A percentile compares a stretch with the other conserved stretches of the same genome.
Conservation (phyloP, 2,329 filamentous ascomycete species). For the Nigrospora sphaerica region DNA sequence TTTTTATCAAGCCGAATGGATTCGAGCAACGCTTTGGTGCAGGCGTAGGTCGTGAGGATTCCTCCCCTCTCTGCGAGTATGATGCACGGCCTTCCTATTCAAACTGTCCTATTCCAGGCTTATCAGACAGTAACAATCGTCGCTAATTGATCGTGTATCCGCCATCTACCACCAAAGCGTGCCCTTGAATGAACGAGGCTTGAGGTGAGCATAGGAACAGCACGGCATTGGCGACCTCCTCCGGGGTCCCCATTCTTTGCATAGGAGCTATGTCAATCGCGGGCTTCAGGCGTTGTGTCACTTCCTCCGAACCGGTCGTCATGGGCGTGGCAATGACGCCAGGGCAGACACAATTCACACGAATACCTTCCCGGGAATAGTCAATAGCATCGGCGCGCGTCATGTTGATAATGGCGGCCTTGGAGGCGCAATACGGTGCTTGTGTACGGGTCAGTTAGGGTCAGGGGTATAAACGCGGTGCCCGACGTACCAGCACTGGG, state of each 20-base stretch:
- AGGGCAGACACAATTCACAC: constrained; percentile 31
- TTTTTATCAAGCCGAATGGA: too few species aligned
- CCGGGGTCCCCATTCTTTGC: constrained; percentile 40
- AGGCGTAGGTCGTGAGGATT: too few species aligned
- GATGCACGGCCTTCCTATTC: too few species aligned
- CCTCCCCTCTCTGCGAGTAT: too few species aligned
- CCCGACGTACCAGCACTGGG: constrained; percentile 32
- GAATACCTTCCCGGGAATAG: constrained; percentile 36
- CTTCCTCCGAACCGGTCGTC: constrained; percentile 31
- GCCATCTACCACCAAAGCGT: constrained; percentile 45
- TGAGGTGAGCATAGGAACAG: constrained; percentile 41
- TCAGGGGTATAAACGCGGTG: too few species aligned
- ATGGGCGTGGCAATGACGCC: constrained; percentile 40
- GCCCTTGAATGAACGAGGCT: constrained; percentile 44
- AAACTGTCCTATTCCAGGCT: too few species aligned
- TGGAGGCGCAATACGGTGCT: constrained; percentile 52
- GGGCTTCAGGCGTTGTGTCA: constrained; percentile 28
- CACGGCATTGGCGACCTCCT: constrained; percentile 41
- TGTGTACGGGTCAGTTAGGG: too few species aligned
- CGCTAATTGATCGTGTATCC: constrained; percentile 40
- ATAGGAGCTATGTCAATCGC: constrained; percentile 40
- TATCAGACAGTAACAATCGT: neutral
- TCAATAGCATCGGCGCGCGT: constrained; percentile 50
- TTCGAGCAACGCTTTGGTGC: too few species aligned
- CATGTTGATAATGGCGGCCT: constrained; percentile 51